Base-by-base conservation (phyloP, 306 rosid species). In the Ammopiptanthus mongolicus region DNA sequence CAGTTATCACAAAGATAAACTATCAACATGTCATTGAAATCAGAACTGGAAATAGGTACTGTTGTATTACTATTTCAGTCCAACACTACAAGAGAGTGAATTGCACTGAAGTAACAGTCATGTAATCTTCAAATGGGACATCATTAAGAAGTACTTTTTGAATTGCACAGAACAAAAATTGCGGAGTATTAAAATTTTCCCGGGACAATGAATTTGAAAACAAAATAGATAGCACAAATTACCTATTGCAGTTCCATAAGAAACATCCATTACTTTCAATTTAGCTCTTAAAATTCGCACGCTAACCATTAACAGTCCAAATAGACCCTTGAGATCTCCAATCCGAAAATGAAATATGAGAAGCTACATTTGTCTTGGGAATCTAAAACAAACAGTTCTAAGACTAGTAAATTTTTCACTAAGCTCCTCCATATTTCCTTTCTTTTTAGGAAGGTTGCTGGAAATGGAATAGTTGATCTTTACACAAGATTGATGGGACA, bases 251-350 rank as follows among this genome's bases (percentile, higher is more conserved):
- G 14, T 31, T 58, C 98, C 97, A 65, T 76, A 86, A 8, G 97
- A 91, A 74, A 74, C 57, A 80, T 95, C 98, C 65, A 95, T 62
- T 53, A 95, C 89, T 85, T 95, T 90, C 80, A 86, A 69, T 76
- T 88, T 95, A 59, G 76, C 87, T 87, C 98, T 86, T 81, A 95
- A 65, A 33, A 91, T 79, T 85, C 91, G 97, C 69, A 95, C 69
- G 86, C 81, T 82, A 55, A 86, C 91, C 97, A 86, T 88, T 51
- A 91, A 2, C 72, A 95, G 87, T 74, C 98, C 97, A 44, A 90
- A 81, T 10, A 88, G 75, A 62, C 97, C 98, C 70, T 88, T 91
- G 46, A 95, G 90, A 86, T 95, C 98, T 78, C 97, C 98, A 80
- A 91, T 51, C 97, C 91, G 91, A 79, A 82, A 81, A 77, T 13